Base-by-base conservation (phyloP, 2,329 filamentous ascomycete species). In the Arthroderma uncinatum region DNA sequence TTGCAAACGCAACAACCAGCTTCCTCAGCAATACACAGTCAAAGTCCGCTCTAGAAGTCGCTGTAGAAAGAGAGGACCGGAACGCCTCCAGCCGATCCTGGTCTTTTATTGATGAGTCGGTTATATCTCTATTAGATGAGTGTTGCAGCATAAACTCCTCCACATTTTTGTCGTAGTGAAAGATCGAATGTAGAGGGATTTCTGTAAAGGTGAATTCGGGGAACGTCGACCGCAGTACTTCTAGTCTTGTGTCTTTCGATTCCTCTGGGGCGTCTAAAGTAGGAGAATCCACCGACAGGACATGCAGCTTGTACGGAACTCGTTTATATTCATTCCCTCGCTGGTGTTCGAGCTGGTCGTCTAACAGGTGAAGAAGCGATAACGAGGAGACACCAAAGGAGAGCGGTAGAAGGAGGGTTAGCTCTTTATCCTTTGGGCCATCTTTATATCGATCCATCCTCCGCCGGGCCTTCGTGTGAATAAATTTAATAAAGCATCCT, bases 321-420 rank as follows among this genome's bases (percentile, higher is more conserved):
- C 83, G 79, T 3, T 82, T 81, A 54, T 67, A 66, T 63, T 82
- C 83, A 59, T 82, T 84, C 44, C 78, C 75, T 40, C 79, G 77
- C 68, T 92, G 86, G 56, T 78, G 79, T 62, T 80, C 76, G 48
- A 87, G 76, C 66, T 89, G 87, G 59, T 79, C 74, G 69, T 88
- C 81, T 56, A 97, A 75, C 21, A 95, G 78, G 64, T 92, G 81
- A 30, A 95, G 76, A 44, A 98, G 76, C 12, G 83, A 81, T 12
- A 86, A 79, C 0, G 92, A 97, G 1, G 87, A 93, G 1, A 86
- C 76, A 0, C 93, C 92, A 65, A 89, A 85, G 0, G 91, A 95
- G 1, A 96, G 75, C 4, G 90, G 89, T 19, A 95, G 75, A 16
- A 95, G 75, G 52, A 95, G 80, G 63, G 72, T 80, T 62, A 73